Conservation (phyloP, 78 protist genomes). For the Dictyostelium citrinum region DNA sequence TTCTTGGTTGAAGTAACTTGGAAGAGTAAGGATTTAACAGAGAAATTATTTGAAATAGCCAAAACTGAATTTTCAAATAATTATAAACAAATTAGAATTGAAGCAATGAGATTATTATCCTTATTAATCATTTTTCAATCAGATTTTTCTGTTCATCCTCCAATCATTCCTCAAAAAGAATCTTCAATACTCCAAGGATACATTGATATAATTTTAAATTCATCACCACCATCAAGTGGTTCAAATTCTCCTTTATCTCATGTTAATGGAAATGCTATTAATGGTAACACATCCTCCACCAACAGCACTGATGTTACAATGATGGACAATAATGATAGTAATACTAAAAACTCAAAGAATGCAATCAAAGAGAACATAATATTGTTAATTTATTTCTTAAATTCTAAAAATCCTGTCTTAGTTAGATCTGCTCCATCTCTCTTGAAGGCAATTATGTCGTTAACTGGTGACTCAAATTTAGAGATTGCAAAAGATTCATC, state of each 20-base stretch:
- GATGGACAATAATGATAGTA: background rate
- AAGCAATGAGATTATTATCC: background rate
- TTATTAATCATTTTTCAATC: background rate
- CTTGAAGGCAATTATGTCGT: background rate
- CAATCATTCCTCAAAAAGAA: background rate
- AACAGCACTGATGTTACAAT: background rate
- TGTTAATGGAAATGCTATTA: background rate
- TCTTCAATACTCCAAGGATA: background rate
- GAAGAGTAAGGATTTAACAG: background rate
- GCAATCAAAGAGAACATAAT: slow-evolving; percentile 24
- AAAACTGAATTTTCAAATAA: slow-evolving; percentile 41
- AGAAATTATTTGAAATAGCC: background rate
- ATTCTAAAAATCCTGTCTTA: background rate
- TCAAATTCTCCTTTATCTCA: background rate
- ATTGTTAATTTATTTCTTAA: background rate
- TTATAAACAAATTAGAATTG: slow-evolving; percentile 56
- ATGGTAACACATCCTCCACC: background rate
- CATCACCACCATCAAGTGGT: background rate
- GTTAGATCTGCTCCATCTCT: background rate
- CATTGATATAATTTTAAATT: background rate
- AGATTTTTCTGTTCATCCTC: background rate
- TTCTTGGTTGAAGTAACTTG: slow-evolving; percentile 15
- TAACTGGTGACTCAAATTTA: slow-evolving; percentile 11
- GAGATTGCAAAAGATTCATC: slow-evolving; percentile 2
- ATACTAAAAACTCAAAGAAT: background rate